Conservation (phyloP, 1,284 basidiomycete genomes). For the Fomes fomentarius region DNA sequence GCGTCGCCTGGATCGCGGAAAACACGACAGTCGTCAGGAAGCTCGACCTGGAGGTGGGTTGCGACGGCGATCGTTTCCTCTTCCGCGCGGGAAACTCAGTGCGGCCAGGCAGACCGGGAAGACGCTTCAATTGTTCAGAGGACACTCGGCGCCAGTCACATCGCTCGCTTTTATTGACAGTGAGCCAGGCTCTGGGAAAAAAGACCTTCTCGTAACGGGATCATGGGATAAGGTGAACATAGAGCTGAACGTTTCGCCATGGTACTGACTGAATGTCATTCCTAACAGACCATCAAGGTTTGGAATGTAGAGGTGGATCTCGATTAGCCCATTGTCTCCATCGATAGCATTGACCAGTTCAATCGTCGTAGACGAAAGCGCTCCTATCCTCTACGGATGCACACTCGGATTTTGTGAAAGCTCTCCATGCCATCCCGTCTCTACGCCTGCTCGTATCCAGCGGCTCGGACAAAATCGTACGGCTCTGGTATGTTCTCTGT, state of each 20-base stretch:
- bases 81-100: background rate
- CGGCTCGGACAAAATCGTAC: conserved; percentile 88
- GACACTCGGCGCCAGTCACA: conserved; percentile 88
- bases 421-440: conserved; percentile 68
- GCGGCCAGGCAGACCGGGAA: conserved; percentile 69
- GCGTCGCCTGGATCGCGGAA: conserved; percentile 84
- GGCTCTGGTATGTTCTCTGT: conserved; percentile 70
- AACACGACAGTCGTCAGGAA: conserved; percentile 77
- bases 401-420: conserved; percentile 89
- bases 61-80: background rate
- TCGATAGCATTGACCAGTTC: too few species aligned
- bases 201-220: conserved; percentile 72
- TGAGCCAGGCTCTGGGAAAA: conserved; percentile 37
- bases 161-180: conserved; percentile 68
- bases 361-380: conserved; percentile 67
- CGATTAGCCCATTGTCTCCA: conserved; percentile 2
- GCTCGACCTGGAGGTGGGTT: conserved; percentile 72
- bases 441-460: conserved; percentile 79
- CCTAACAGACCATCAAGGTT: conserved; percentile 70
- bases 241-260: too few species aligned
- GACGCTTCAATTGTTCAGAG: conserved; percentile 73
- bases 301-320: conserved; percentile 76
- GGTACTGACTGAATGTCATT: too few species aligned
- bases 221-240: conserved; percentile 95
- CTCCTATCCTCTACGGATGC: conserved; percentile 74